A percentile compares a stretch with the other conserved stretches of the same genome.
Evolutionary conservation across 2,329 filamentous ascomycete genomes (phyloP).

Genomic region (Sarocladium kiliense): DNA sequence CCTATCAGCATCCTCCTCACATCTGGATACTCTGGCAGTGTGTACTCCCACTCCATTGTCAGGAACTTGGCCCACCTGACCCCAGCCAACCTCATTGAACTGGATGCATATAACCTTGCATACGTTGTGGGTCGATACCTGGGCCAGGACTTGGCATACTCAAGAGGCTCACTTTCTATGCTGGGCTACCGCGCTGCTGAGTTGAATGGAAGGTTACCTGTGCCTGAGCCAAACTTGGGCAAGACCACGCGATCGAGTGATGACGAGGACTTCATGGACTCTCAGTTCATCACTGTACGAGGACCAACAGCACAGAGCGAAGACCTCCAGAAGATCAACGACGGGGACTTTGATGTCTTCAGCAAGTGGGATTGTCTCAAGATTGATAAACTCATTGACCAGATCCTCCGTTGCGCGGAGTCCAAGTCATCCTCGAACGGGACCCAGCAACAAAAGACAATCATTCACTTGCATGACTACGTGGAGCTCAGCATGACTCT

Average conservation of each 20-base stretch:
- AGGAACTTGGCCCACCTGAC: constrained; percentile 56
- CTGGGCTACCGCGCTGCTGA: constrained; percentile 53
- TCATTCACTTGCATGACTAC: constrained; percentile 78
- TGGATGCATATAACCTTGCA: constrained; percentile 67
- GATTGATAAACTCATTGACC: constrained; percentile 50
- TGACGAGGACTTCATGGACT: constrained; percentile 30
- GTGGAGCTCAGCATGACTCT: constrained; percentile 67
- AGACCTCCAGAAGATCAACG: constrained; percentile 38
- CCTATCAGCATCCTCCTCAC: constrained; percentile 32
- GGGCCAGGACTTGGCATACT: constrained; percentile 51
- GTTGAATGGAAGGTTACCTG: constrained; percentile 47
- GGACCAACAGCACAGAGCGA: constrained; percentile 30
- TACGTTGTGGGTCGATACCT: constrained; percentile 65
- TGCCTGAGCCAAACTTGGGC: constrained; percentile 32
- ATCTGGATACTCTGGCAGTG: constrained; percentile 32
- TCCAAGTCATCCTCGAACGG: constrained; percentile 20
- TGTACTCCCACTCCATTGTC: constrained; percentile 46
- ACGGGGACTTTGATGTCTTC: constrained; percentile 30
- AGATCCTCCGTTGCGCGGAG: constrained; percentile 46
- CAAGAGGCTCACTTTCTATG: constrained; percentile 43
- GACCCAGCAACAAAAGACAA: constrained; percentile 19
- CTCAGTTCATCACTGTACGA: constrained; percentile 24
- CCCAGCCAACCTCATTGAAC: constrained; percentile 59
- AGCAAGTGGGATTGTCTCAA: constrained; percentile 58
- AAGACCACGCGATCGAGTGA: constrained; percentile 21